These are phyloP conservation scores for Fusarium sp. DNA, from an alignment of 2,329 filamentous ascomycete species.

Conservation along the genomic window DNA sequence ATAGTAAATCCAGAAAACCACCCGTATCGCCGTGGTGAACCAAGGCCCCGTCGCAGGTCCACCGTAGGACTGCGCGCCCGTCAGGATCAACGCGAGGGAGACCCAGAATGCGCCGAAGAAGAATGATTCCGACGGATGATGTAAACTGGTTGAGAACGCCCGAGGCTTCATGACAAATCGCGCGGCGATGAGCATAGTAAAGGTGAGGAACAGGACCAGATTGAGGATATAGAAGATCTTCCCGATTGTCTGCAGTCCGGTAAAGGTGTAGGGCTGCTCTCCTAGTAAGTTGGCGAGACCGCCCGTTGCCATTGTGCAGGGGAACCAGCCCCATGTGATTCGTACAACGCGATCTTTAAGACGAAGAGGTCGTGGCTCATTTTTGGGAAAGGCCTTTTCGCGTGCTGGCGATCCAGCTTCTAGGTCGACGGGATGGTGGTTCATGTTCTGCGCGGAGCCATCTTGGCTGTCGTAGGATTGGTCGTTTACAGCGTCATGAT, in stretches of 20 bases:
- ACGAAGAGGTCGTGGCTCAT: not conserved
- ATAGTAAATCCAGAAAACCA: constrained; percentile 27
- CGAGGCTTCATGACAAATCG: constrained; percentile 21
- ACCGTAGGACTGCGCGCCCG: constrained; percentile 25
- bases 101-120: constrained; percentile 28
- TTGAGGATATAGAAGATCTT: constrained; percentile 30
- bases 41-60: constrained; percentile 15
- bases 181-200: constrained; percentile 5
- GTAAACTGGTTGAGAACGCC: constrained; percentile 18
- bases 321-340: constrained; percentile 25
- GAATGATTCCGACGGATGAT: constrained; percentile 28
- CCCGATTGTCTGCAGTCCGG: constrained; percentile 7
- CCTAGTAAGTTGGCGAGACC: constrained; percentile 25
- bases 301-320: constrained; percentile 29
- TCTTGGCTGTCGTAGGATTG: not conserved
- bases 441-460: not conserved
- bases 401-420: not conserved
- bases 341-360: constrained; percentile 25
- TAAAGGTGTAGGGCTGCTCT: constrained; percentile 27
- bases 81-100: constrained; percentile 17
- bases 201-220: constrained; percentile 12
- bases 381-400: not conserved
- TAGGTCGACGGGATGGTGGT: not conserved
- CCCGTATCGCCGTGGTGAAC: constrained; percentile 13
- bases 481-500: not conserved